Evolutionary conservation across 176 grass and related monocot species (phyloP).

Genomic region (Lolium rigidum): DNA sequence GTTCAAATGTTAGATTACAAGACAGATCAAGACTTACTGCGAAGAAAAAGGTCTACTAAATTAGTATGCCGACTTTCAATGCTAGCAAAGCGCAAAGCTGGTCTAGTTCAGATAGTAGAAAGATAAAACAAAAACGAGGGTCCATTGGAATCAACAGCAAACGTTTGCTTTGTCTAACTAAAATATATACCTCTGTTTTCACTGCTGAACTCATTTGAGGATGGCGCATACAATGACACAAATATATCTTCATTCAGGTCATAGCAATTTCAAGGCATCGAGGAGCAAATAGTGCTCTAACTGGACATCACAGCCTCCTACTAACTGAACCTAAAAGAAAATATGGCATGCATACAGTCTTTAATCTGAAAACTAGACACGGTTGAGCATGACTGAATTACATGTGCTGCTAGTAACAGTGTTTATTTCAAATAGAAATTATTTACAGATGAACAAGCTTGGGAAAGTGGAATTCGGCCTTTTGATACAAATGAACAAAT

Average conservation of each 20-base stretch:
- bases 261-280: neutral
- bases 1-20: neutral
- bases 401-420: neutral
- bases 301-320: neutral
- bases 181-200: neutral
- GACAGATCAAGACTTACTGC: neutral
- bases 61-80: slow-evolving; percentile 13
- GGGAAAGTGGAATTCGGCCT: neutral
- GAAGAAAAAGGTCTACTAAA: neutral
- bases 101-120: slow-evolving; percentile 5
- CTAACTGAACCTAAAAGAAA: neutral
- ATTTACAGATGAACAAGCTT: neutral
- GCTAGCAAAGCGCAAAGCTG: neutral
- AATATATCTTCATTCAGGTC: neutral
- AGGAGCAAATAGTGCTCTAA: neutral
- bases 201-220: neutral
- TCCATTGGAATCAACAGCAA: neutral
- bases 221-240: neutral
- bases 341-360: neutral
- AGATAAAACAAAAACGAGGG: neutral
- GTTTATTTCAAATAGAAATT: neutral
- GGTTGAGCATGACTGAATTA: slow-evolving; percentile 7
- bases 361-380: neutral
- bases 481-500: slow-evolving; percentile 10
- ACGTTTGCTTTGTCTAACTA: neutral